Evolutionary conservation across 768 basidiomycete genomes (phyloP).

Genomic region (Amylocystis lapponica): DNA sequence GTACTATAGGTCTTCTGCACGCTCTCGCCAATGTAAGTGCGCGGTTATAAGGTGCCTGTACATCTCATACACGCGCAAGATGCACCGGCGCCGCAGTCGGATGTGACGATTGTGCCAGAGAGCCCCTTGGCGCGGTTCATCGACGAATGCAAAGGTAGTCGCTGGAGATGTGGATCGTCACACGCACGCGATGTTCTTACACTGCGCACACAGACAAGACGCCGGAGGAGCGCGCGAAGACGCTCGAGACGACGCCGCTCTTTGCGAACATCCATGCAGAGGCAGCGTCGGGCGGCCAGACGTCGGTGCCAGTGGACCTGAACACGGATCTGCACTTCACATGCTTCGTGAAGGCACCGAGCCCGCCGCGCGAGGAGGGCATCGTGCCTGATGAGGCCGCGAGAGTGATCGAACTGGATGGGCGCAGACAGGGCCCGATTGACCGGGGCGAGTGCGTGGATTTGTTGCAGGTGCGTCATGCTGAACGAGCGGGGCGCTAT

Average conservation of each 20-base stretch:
- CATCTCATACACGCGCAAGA: no score
- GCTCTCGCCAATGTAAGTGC: conserved; percentile 67
- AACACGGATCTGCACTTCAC: conserved; percentile 84
- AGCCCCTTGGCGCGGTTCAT: conserved; percentile 67
- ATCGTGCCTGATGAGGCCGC: conserved; percentile 13
- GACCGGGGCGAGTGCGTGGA: conserved; percentile 65
- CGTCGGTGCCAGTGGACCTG: conserved; percentile 50
- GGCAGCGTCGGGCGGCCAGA: conserved; percentile 66
- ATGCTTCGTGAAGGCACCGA: conserved; percentile 72
- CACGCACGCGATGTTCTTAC: not conserved
- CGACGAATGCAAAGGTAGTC: conserved; percentile 50
- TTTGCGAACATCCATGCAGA: conserved; percentile 76
- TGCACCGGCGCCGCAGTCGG: no score
- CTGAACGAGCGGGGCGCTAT: not conserved
- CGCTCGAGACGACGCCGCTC: conserved; percentile 69
- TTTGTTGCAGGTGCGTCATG: conserved; percentile 49
- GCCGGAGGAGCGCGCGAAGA: conserved; percentile 65
- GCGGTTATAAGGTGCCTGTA: not conserved
- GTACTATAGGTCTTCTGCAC: conserved; percentile 24
- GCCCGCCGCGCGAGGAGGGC: conserved; percentile 28
- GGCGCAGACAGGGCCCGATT: conserved; percentile 68
- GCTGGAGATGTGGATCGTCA: not conserved
- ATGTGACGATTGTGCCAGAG: conserved; percentile 47
- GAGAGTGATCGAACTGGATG: conserved; percentile 81
- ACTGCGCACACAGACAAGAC: conserved; percentile 45